These are phyloP conservation scores for Fraxinus quadrangulata DNA, from an alignment of 257 asterid genomes.

Conservation along the genomic window DNA sequence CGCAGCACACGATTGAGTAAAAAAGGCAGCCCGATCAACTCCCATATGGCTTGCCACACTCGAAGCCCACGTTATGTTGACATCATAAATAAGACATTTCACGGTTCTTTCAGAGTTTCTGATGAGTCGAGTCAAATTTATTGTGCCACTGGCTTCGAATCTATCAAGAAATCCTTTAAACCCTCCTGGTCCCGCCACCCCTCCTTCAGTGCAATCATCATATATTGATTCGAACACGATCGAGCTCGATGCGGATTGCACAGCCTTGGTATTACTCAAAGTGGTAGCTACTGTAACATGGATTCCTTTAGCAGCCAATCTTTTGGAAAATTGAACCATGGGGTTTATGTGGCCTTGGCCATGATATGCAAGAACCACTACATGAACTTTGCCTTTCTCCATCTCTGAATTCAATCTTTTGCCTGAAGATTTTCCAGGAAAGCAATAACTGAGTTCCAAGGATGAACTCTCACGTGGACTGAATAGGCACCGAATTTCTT, in stretches of 20 bases:
- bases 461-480: background rate
- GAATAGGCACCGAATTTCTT: background rate
- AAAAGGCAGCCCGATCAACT: conserved; percentile 48
- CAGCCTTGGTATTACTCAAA: conserved; percentile 39
- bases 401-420: conserved; percentile 21
- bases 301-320: conserved; percentile 55
- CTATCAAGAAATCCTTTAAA: conserved; percentile 58
- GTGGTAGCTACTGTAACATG: conserved; percentile 50
- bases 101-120: conserved; percentile 39
- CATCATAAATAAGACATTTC: conserved; percentile 59
- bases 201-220: conserved; percentile 44
- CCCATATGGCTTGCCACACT: conserved; percentile 36
- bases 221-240: conserved; percentile 43
- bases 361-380: conserved; percentile 52
- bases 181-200: conserved; percentile 55
- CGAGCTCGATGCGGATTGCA: conserved; percentile 28
- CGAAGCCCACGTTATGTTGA: conserved; percentile 55
- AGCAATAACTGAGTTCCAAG: background rate
- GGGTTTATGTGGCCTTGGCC: conserved; percentile 71
- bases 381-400: conserved; percentile 46
- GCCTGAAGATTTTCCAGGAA: background rate
- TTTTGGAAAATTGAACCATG: conserved; percentile 56
- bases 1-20: conserved; percentile 67
- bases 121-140: conserved; percentile 40
- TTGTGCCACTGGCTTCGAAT: conserved; percentile 47